phyloP scores from a whole-genome alignment of 768 basidiomycete genomes.

The Clitopilus passeckerianus region DNA sequence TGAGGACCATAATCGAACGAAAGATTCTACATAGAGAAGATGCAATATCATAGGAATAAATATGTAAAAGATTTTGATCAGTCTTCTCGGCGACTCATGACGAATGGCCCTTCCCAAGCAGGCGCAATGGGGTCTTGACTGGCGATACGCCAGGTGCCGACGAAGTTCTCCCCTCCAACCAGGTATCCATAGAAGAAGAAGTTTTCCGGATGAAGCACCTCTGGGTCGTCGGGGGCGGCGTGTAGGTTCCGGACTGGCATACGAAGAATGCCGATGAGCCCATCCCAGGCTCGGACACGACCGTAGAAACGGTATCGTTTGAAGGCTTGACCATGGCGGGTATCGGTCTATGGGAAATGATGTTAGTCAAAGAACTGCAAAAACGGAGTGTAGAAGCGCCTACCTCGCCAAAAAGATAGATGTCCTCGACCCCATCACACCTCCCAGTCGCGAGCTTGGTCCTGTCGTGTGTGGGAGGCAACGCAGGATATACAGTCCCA shows the following conservation, averaged over 20 bases:
- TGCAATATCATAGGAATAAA: background rate
- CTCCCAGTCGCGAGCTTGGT: constrained; percentile 3
- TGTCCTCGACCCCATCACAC: constrained; percentile 57
- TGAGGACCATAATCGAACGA: background rate
- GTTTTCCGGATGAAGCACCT: constrained; percentile 12
- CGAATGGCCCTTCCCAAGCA: constrained; percentile 61
- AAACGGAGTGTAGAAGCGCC: constrained; percentile 6
- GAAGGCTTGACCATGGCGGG: constrained; percentile 42
- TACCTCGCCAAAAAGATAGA: constrained; percentile 58
- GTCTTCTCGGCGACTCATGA: constrained; percentile 44
- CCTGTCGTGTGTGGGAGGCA: constrained; percentile 6
- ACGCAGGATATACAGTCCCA: constrained; percentile 15
- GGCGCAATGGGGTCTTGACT: constrained; percentile 38
- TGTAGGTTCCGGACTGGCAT: constrained; percentile 22
- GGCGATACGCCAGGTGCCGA: constrained; percentile 67
- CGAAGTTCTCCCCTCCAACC: constrained; percentile 57
- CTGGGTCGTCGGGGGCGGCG: background rate
- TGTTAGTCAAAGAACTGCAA: background rate
- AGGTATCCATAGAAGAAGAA: constrained; percentile 69
- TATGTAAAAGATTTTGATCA: background rate
- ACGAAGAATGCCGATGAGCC: constrained; percentile 48
- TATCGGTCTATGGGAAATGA: constrained; percentile 40
- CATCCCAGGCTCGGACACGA: constrained; percentile 55
- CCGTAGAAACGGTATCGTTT: constrained; percentile 43
- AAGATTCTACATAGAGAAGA: background rate